Evolutionary conservation across 2,329 filamentous ascomycete genomes (phyloP).

Genomic region (Cordyceps militaris): DNA sequence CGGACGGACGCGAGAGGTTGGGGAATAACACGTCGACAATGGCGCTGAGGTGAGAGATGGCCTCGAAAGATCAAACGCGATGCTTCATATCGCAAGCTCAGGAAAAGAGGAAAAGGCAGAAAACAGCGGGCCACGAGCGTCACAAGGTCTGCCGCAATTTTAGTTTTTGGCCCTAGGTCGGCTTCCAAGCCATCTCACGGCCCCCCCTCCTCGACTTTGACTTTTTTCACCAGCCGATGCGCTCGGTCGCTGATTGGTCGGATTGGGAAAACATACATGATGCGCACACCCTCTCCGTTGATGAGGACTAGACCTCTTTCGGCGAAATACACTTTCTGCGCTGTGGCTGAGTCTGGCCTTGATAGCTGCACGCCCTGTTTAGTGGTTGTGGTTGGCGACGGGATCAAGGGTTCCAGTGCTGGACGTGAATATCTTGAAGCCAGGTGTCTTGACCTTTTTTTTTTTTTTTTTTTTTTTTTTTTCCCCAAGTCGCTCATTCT

Average conservation of each 20-base stretch:
- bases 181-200: neutral
- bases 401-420: too few species aligned
- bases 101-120: neutral
- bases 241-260: slow-evolving; percentile 27
- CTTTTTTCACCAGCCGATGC: slow-evolving; percentile 19
- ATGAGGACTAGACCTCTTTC: neutral
- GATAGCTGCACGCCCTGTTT: neutral
- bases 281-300: neutral
- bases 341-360: neutral
- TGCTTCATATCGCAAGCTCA: neutral
- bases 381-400: too few species aligned
- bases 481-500: too few species aligned
- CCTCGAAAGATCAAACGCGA: neutral
- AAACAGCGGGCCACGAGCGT: slow-evolving; percentile 11
- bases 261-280: slow-evolving; percentile 19
- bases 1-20: too few species aligned
- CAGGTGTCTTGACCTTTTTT: too few species aligned
- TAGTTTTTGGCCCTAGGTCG: neutral
- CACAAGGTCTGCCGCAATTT: slow-evolving; percentile 11
- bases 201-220: slow-evolving; percentile 4
- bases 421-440: too few species aligned
- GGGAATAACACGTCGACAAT: neutral
- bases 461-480: too few species aligned
- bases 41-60: too few species aligned
- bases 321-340: too few species aligned